These are phyloP conservation scores for Silene conica DNA, from an alignment of 148 eudicot genomes.

Conservation along the genomic window DNA sequence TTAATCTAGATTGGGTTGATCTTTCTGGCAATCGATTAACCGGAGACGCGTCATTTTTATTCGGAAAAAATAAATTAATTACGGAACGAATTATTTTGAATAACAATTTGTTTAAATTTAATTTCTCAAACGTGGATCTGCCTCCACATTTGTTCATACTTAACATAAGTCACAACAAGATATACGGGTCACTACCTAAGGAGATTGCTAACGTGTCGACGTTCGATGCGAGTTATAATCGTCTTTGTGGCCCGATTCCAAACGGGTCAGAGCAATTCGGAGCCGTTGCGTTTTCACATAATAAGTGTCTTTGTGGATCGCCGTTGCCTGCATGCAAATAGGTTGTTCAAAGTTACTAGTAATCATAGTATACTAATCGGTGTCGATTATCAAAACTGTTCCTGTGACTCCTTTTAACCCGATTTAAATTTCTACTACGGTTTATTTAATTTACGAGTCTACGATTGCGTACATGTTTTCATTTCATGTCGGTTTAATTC, in stretches of 20 bases:
- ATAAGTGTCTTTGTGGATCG: constrained; percentile 15
- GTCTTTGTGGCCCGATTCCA: constrained; percentile 9
- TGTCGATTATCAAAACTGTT: too few relatives aligned
- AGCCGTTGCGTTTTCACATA: background rate
- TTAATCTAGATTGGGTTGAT: constrained; percentile 8
- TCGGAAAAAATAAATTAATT: background rate
- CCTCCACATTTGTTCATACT: constrained; percentile 12
- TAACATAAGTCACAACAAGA: constrained; percentile 16
- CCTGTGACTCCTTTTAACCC: too few relatives aligned
- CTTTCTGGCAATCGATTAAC: background rate
- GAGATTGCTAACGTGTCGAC: constrained; percentile 10
- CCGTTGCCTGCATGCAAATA: constrained; percentile 11
- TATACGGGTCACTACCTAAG: constrained; percentile 6
- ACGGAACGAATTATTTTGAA: constrained; percentile 5
- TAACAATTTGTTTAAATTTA: constrained; percentile 7
- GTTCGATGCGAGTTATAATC: constrained; percentile 10
- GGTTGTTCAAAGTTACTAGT: background rate
- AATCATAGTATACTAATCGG: too few relatives aligned
- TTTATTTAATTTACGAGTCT: too few relatives aligned
- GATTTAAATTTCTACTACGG: background rate
- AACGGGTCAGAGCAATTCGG: background rate
- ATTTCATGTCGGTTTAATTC: too few relatives aligned
- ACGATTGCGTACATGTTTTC: too few relatives aligned
- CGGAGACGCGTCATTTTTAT: constrained; percentile 10
- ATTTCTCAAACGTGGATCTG: constrained; percentile 1